phyloP scores from a whole-genome alignment of 495 filamentous ascomycete genomes.

The Pseudoneurospora amorphoporcata region DNA sequence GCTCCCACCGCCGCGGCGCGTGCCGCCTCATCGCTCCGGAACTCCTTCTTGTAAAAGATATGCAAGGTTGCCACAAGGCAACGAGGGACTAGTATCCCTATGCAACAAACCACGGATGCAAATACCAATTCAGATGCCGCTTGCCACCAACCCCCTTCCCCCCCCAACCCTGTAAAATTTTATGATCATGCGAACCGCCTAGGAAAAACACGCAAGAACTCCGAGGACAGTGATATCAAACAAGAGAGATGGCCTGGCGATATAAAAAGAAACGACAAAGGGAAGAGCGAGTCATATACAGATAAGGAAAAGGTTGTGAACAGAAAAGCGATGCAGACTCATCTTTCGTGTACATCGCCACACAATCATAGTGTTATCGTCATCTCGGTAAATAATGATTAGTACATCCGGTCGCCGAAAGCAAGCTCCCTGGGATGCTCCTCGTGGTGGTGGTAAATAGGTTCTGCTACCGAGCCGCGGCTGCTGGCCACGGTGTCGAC shows the following conservation, averaged over 20 bases:
- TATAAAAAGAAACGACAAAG: not conserved
- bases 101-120: not conserved
- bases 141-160: not conserved
- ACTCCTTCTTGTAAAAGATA: not conserved
- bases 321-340: not conserved
- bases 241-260: not conserved
- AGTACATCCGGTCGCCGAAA: constrained; percentile 35
- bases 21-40: not conserved
- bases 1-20: not conserved
- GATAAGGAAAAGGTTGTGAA: not conserved
- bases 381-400: not conserved
- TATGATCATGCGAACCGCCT: not conserved
- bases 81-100: not conserved
- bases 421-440: constrained; percentile 28
- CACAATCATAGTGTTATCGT: not conserved
- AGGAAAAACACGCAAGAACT: not conserved
- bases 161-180: not conserved
- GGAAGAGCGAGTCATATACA: not conserved
- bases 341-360: not conserved
- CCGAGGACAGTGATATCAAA: not conserved
- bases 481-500: constrained; percentile 26
- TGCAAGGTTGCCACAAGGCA: not conserved
- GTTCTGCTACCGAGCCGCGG: constrained; percentile 20
- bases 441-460: constrained; percentile 30
- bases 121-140: not conserved